phyloP scores from a whole-genome alignment of 2,329 filamentous ascomycete species.

The Colletotrichum endophyticum region DNA sequence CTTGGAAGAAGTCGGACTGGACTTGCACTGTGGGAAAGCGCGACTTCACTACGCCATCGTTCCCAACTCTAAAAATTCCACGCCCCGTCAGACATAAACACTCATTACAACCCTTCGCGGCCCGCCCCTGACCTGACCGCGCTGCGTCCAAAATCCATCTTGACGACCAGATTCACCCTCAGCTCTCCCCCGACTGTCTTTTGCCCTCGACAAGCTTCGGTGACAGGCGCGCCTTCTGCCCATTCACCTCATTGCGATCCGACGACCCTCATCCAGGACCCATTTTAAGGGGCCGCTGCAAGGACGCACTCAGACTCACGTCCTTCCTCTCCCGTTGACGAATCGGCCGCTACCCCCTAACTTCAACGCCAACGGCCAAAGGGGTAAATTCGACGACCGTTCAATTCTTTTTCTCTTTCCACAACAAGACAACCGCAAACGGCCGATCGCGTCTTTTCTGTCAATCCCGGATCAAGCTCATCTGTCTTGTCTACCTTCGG shows the following conservation, averaged over 20 bases:
- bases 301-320: not conserved
- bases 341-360: conserved; percentile 18
- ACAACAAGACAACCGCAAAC: conserved; percentile 11
- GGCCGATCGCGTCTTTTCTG: conserved; percentile 1
- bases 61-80: conserved; percentile 23
- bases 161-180: conserved; percentile 3
- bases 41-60: conserved; percentile 20
- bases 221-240: not conserved
- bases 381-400: conserved; percentile 11
- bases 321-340: conserved; percentile 9
- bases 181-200: not conserved
- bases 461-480: conserved; percentile 7
- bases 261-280: not conserved
- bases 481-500: conserved; percentile 9
- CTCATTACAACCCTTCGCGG: conserved; percentile 15
- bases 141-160: conserved; percentile 1
- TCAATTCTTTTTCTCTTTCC: not conserved
- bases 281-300: not conserved
- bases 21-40: conserved; percentile 9
- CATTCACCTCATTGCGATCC: not conserved
- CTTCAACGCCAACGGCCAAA: conserved; percentile 19
- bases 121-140: conserved; percentile 14
- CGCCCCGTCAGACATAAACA: conserved; percentile 20
- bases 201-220: not conserved
- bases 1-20: not conserved